Percentiles rank a stretch among this genome's conserved stretches.
phyloP scores from a whole-genome alignment of 768 basidiomycete species.

The Phylloporus arenicola region DNA sequence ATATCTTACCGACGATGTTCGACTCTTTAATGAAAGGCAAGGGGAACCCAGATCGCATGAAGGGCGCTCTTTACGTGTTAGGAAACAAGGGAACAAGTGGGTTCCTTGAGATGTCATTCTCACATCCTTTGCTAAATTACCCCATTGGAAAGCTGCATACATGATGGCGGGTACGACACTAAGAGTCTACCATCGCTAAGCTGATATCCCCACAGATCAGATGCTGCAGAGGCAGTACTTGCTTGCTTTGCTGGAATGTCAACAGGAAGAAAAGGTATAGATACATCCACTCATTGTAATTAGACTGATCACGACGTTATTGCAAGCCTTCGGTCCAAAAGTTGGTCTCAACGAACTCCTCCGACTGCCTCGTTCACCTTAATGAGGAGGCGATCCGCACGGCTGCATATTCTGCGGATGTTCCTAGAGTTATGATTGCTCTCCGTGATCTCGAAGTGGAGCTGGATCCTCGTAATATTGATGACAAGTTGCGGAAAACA shows the following conservation, averaged over 20 bases:
- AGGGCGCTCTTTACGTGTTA: conserved; percentile 83
- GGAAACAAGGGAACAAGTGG: conserved; percentile 67
- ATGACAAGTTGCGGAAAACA: conserved; percentile 39
- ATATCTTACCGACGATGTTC: conserved; percentile 55
- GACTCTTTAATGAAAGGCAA: conserved; percentile 64
- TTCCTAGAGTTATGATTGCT: conserved; percentile 44
- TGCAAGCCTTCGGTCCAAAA: conserved; percentile 16
- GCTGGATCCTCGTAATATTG: conserved; percentile 40
- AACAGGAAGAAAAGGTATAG: conserved; percentile 79
- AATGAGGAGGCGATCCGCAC: conserved; percentile 63
- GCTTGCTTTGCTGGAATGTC: conserved; percentile 62
- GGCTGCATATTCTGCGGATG: conserved; percentile 49
- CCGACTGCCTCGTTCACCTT: conserved; percentile 55
- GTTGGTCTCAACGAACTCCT: conserved; percentile 40
- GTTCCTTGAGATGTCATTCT: conserved; percentile 13
- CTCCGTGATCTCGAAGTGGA: conserved; percentile 46
- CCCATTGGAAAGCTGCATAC: conserved; percentile 47
- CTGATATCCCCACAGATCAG: conserved; percentile 41
- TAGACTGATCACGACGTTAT: conserved; percentile 47
- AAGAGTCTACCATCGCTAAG: conserved; percentile 2
- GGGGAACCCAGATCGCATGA: conserved; percentile 90
- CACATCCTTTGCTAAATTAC: conserved; percentile 6
- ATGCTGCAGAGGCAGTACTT: conserved; percentile 54
- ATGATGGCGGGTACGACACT: conserved; percentile 56
- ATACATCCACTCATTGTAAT: conserved; percentile 8